phyloP scores from a whole-genome alignment of 257 asterid species.

The Solanum clarkiae region DNA sequence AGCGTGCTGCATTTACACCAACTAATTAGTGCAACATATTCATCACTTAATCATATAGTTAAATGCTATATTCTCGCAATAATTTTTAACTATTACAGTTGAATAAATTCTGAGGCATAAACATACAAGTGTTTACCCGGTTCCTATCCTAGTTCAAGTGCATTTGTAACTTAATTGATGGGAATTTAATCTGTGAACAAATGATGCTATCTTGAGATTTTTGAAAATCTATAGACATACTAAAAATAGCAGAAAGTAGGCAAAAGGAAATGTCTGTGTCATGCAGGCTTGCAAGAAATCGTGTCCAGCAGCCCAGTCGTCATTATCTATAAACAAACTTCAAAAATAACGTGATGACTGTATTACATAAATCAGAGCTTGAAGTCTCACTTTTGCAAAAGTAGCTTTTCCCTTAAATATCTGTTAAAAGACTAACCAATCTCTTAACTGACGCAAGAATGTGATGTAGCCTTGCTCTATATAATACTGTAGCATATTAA shows the following conservation, averaged over 20 bases:
- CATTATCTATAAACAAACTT: slow-evolving; percentile 12
- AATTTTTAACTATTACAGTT: neutral
- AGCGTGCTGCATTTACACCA: neutral
- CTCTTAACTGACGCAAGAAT: slow-evolving; percentile 8
- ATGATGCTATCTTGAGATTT: neutral
- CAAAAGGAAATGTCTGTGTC: neutral
- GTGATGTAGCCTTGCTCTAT: slow-evolving; percentile 9
- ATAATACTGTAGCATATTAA: neutral
- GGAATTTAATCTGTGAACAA: neutral
- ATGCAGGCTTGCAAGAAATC: slow-evolving; percentile 6
- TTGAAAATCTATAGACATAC: neutral
- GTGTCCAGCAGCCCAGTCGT: slow-evolving; percentile 13
- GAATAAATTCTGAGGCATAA: neutral
- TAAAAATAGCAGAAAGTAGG: slow-evolving; percentile 1
- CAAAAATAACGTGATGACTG: slow-evolving; percentile 17
- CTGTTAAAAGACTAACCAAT: neutral
- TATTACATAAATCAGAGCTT: slow-evolving; percentile 1
- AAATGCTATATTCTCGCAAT: neutral
- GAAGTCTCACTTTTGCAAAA: slow-evolving; percentile 19
- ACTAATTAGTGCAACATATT: neutral
- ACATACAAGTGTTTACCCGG: neutral
- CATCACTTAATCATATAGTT: neutral
- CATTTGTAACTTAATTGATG: too few relatives aligned
- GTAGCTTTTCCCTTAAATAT: slow-evolving; percentile 16
- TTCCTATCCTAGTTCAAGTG: neutral